Evolutionary conservation across 148 eudicot genomes (phyloP), one percentile per base, ranked within the genome.

Genomic region (Simmondsia chinensis): DNA sequence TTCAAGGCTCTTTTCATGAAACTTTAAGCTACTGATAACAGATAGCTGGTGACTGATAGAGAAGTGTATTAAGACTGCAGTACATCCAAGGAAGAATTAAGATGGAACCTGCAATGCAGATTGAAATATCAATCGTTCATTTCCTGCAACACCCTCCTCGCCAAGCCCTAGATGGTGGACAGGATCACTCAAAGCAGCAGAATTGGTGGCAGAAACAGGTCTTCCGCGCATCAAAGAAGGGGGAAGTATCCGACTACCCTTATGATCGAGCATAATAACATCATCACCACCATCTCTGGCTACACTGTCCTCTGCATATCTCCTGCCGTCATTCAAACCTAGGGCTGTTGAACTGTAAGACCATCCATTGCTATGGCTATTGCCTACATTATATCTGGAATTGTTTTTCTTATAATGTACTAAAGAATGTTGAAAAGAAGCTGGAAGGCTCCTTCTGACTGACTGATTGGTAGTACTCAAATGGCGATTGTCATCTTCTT

Each of bases 121-220:
- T 74, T 82, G 94, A 63, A 61, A 85, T 44, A 85, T 69, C 54
- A 71, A 53, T 54, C 94, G 70, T 76, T 86, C 99, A 50, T 93
- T 96, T 56, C 63, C 96, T 2, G 59, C 54, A 37, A 55, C 70
- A 63, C 66, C 65, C 50, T 79, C 99, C 55, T 86, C 96, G 50
- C 61, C 66, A 27, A 64, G 20, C 36, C 66, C 76, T 55, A 75
- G 33, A 39, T 51, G 83, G 41, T 42, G 63, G 16, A 57, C 52
- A 52, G 77, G 54, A 61, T 79, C 95, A 45, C 15, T 52, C 42
- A 71, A 29, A 43, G 40, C 42, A 23, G 51, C 37, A 65, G 69
- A 60, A 2, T 56, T 57, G 18, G 58, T 23, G 25, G 77, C 39
- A n/a, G 70, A 54, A 59, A 57, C 48, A 56, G 67, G 54, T 45